These are phyloP conservation scores for Hibiscus mutabilis DNA, from an alignment of 345 rosid genomes.

Conservation along the genomic window DNA sequence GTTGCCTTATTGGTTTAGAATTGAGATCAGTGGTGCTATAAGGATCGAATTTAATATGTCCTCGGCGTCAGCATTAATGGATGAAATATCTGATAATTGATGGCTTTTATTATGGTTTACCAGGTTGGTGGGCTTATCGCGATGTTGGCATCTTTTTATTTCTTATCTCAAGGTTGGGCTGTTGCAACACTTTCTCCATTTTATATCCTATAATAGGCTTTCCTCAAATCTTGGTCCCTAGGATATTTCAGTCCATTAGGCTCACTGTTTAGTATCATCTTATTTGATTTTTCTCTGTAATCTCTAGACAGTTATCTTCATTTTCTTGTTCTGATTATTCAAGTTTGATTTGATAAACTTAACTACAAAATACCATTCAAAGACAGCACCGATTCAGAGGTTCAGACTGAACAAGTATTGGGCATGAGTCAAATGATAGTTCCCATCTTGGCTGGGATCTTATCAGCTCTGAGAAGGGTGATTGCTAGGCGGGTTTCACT, in stretches of 20 bases:
- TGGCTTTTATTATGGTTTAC: constrained; percentile 17
- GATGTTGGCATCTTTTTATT: constrained; percentile 75
- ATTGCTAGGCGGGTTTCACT: constrained; percentile 91
- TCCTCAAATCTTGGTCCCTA: neutral
- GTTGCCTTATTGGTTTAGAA: neutral
- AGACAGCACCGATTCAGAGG: constrained; percentile 39
- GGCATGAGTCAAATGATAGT: constrained; percentile 69
- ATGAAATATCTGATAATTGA: neutral
- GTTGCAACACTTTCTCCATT: constrained; percentile 74
- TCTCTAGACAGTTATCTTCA: neutral
- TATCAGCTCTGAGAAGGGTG: constrained; percentile 89
- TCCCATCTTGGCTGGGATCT: constrained; percentile 90
- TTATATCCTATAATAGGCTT: constrained; percentile 56
- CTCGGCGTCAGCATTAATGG: neutral
- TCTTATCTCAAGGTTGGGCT: constrained; percentile 97
- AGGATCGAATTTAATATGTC: neutral
- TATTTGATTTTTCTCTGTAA: constrained; percentile 1
- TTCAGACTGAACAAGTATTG: constrained; percentile 43
- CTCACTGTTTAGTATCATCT: constrained; percentile 2
- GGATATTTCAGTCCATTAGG: constrained; percentile 7
- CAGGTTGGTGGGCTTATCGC: constrained; percentile 93
- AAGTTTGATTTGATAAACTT: constrained; percentile 38
- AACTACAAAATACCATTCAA: constrained; percentile 55
- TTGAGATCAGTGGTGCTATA: neutral
- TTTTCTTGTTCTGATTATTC: neutral